Evolutionary conservation across 2,329 filamentous ascomycete genomes (phyloP).

Genomic region (Colletotrichum australisinense): DNA sequence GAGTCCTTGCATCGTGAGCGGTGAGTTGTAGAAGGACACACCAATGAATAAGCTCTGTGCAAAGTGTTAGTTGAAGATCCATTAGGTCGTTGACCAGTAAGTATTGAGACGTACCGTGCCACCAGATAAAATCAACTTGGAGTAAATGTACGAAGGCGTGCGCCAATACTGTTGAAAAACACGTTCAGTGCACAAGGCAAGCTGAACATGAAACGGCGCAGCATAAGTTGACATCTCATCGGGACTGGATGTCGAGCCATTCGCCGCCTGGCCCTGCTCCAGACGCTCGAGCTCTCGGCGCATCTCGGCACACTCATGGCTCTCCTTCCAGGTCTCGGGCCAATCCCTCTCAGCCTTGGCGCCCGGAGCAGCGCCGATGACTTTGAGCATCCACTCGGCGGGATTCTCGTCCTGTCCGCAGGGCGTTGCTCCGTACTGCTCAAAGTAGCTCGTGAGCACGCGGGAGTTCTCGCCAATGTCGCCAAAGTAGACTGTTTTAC

Average conservation of each 20-base stretch:
- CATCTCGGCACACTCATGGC: slow-evolving; percentile 43
- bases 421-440: slow-evolving; percentile 66
- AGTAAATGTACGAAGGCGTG: slow-evolving; percentile 79
- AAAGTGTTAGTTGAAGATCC: not conserved
- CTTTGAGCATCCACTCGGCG: slow-evolving; percentile 74
- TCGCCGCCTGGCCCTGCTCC: slow-evolving; percentile 21
- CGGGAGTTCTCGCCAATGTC: slow-evolving; percentile 57
- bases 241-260: not conserved
- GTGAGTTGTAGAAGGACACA: slow-evolving; percentile 70
- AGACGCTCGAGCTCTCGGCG: slow-evolving; percentile 46
- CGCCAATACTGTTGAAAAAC: slow-evolving; percentile 85
- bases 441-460: slow-evolving; percentile 67
- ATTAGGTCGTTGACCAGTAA: not conserved
- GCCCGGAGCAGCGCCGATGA: slow-evolving; percentile 58
- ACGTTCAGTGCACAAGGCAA: slow-evolving; percentile 69
- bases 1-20: slow-evolving; percentile 69
- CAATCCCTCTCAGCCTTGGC: slow-evolving; percentile 56
- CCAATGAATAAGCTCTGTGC: slow-evolving; percentile 70
- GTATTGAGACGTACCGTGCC: slow-evolving; percentile 40
- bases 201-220: slow-evolving; percentile 71
- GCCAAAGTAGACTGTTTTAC: slow-evolving; percentile 52
- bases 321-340: slow-evolving; percentile 49
- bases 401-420: slow-evolving; percentile 69
- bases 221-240: slow-evolving; percentile 69
- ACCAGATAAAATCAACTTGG: slow-evolving; percentile 70